phyloP scores from a whole-genome alignment of 768 basidiomycete species.

The Termitomyces sp. region DNA sequence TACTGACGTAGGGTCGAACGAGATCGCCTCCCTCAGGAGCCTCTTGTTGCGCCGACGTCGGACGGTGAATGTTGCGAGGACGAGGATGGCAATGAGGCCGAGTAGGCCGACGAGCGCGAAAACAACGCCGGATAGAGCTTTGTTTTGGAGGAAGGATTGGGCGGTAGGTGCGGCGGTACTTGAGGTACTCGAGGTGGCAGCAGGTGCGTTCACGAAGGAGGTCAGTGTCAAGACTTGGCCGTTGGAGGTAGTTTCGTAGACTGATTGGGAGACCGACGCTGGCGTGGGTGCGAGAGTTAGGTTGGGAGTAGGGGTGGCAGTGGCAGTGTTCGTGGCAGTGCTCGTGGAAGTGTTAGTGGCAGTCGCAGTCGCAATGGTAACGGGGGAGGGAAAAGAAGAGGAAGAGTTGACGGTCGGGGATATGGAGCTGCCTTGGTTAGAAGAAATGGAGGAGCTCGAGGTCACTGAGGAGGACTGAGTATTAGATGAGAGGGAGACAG shows the following conservation, averaged over 20 bases:
- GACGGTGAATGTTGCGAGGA: constrained; percentile 45
- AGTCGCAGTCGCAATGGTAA: background rate
- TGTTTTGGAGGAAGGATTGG: constrained; percentile 62
- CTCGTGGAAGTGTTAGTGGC: background rate
- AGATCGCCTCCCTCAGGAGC: constrained; percentile 44
- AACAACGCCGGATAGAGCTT: constrained; percentile 58
- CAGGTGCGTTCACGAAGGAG: constrained; percentile 24
- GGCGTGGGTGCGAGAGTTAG: constrained; percentile 14
- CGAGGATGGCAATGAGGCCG: constrained; percentile 42
- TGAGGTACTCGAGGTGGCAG: constrained; percentile 23
- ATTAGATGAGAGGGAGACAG: background rate
- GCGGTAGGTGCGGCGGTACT: constrained; percentile 17
- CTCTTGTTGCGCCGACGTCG: constrained; percentile 47
- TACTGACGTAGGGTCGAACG: constrained; percentile 45
- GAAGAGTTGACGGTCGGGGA: constrained; percentile 1
- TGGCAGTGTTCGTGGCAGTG: constrained; percentile 8
- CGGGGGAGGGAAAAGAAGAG: constrained; percentile 9
- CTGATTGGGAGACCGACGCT: constrained; percentile 15
- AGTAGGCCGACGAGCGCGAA: constrained; percentile 50
- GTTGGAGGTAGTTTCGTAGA: constrained; percentile 24
- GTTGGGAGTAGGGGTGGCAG: constrained; percentile 15
- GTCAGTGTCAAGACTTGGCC: constrained; percentile 33
- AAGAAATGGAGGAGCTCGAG: background rate
- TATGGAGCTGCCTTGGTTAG: background rate
- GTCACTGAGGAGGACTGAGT: background rate